Base-by-base conservation (phyloP, 805 yeast genomes). In the Teunomyces barrocoloradensis region DNA sequence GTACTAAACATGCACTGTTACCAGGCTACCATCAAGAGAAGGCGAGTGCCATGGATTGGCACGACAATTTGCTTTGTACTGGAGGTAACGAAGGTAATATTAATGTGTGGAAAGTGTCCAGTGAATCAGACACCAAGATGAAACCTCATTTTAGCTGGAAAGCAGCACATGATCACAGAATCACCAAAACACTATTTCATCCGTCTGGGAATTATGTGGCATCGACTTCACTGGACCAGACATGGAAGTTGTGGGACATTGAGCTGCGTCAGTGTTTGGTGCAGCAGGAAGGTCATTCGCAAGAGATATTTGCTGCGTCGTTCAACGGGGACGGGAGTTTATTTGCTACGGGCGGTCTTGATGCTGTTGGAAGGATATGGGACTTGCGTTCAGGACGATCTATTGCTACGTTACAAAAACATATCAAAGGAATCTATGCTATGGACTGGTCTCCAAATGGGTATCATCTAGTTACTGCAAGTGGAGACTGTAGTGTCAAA, bases 191-290 rank as follows among this genome's bases (percentile, higher is more conserved):
- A 0, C 76, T 77, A 30, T 79, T 81, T 51, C 96, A 90, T 63
- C 96, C 96, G 1, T 55, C 68, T 3, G 82, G 82, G 0, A 53
- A 64, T 2, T 79, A 62, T 53, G 52, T 86, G 0, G 87, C 83
- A 0, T 77, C 88, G 9, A 85, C 96, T 0, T 90, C 97, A 0
- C 84, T 77, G 58, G 97, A 92, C 64, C 75, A 74, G 53, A 88
- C 96, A 0, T 92, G 97, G 97, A 78, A 89, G 50, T 62, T 89
- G 2, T 91, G 96, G 96, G 97, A 92, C 63, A 53, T 82, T 0
- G 81, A 81, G 45, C 40, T 21, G 28, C 28, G 17, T 9, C 29
- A 37, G 25, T 20, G 40, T 37, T 57, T 92, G 5, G 68, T 79
- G 35, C 71, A 79, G 49, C 98, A 92, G 62, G 96, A 89, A 59